Evolutionary conservation across 148 eudicot genomes (phyloP), one percentile per base, ranked within the genome.

Genomic region (Chenopodium album): DNA sequence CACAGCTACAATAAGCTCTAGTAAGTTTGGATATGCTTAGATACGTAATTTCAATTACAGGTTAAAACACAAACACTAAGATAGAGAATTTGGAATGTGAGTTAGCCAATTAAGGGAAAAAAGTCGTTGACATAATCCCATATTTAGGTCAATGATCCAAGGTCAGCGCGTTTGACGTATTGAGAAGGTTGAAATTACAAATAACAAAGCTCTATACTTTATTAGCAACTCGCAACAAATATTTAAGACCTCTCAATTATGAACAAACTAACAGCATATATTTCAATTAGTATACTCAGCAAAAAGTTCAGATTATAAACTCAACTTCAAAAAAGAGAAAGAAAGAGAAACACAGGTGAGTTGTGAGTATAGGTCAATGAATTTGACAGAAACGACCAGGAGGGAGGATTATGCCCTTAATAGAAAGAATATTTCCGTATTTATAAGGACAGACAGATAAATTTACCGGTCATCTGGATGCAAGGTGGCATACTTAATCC

Each of bases 401-500:
- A 9, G 56, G 70, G 28, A 7, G 19, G 16, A 28, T 14, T 59
- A 80, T 48, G n/a, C 74, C 56, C 41, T 41, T 34, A 2, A 1
- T 9, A 37, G 32, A 2, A 56, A 37, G 74, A 47, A 11, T 19
- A 46, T 68, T 22, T 34, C 17, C 20, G 14, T 17, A 56, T 56
- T 12, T 56, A 16, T 16, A 52, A 60, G 16, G 19, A 56, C 34
- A 68, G 31, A 34, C 4, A 78, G 12, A 60, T 56, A 77, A 76
- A 87, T 83, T 41, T 60, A 94, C 98, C 91, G 91, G 87, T 83
- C 80, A 26, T 93, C 98, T 1, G 97, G 80, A 86, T 90, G 97
- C 82, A 77, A 83, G 26, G 90, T 76, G 70, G 90, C 94, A 89
- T 94, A 96, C 87, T 94, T 94, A 80, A 96, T 91, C 82, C 99